Percentiles rank a stretch among this genome's conserved stretches.
Evolutionary conservation across 495 filamentous ascomycete genomes (phyloP).

Genomic region (Aspergillus biplanus): DNA sequence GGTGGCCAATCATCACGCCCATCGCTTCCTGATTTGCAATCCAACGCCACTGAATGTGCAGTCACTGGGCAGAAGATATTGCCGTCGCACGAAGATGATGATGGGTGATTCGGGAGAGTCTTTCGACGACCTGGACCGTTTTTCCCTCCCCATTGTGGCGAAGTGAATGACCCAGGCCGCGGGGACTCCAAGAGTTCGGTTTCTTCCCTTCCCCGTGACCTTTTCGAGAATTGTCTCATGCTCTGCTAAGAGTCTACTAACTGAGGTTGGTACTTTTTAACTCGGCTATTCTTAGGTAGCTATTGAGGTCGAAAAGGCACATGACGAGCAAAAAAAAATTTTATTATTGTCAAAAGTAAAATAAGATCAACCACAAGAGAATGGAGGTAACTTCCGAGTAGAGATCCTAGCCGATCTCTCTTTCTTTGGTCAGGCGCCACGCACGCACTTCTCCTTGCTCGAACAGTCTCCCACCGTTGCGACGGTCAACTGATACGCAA

Average conservation of each 20-base stretch:
- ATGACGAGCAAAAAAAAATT: constrained; percentile 10
- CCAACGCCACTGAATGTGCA: constrained; percentile 29
- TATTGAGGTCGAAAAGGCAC: constrained; percentile 4
- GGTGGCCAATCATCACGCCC: constrained; percentile 36
- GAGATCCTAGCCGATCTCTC: constrained; percentile 5
- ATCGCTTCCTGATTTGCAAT: constrained; percentile 29
- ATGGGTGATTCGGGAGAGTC: constrained; percentile 7
- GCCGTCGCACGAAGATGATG: constrained; percentile 28
- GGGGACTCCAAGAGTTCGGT: background rate
- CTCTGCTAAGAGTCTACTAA: background rate
- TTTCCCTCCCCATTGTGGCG: background rate
- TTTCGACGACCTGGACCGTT: constrained; percentile 4
- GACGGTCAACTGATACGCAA: background rate
- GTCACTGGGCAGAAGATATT: constrained; percentile 43
- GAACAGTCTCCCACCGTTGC: background rate
- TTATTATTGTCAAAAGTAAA: background rate
- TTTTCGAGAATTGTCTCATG: background rate
- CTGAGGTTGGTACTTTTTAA: background rate
- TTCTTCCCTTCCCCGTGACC: background rate
- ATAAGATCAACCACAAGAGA: background rate
- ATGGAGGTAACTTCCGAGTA: background rate
- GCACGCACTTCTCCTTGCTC: background rate
- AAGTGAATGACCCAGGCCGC: background rate
- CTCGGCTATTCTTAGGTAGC: constrained; percentile 4
- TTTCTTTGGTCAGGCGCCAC: constrained; percentile 10